Evolutionary conservation across 495 filamentous ascomycete species (phyloP), one percentile per base, ranked within the genome.

Genomic region (Penicillium ochrochloron): DNA sequence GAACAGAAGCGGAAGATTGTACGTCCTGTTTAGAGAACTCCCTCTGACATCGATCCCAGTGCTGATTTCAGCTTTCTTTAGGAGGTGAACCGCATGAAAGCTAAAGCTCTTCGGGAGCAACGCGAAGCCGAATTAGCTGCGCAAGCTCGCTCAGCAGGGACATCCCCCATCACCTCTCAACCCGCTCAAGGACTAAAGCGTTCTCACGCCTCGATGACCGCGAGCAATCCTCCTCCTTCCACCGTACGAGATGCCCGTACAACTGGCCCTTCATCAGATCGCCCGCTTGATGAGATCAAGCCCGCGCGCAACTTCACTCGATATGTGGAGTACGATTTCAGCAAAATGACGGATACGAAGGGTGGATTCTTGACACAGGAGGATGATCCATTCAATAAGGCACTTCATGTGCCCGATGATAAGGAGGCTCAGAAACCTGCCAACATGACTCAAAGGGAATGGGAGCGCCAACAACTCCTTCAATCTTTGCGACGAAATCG

Each of bases 311-410:
- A 94, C 68, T 97, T 97, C 69, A 85, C 88, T 48, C 92, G 93
- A 76, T 98, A 89, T 76, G 92, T 99, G 67, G 95, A 99, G 62
- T 97, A 97, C 75, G 96, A 99, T 78, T 93, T 99, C 67, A 92
- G 89, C 66, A 93, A 93, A 79, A 99, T 99, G 92, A 94, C 89
- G 15, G 95, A 99, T 73, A 97, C 95, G 8, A 97, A 97, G 69
- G 95, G 95, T 46, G 95, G 95, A 0, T 99, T 99, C 74, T 74
- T 99, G 64, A 90, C 88, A 27, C 82, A 84, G 0, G 90, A 93
- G 63, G 95, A 99, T 71, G 95, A 99, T 73, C 95, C 95, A 1
- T 87, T 87, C 74, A 97, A 96, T 70, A 90, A 88, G 61, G 89
- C 88, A 6, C 79, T 96, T 63, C 85, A 92, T 57, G 77, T 82